Conservation (phyloP, 208 protist genomes). For the Borovskyia barvae region DNA sequence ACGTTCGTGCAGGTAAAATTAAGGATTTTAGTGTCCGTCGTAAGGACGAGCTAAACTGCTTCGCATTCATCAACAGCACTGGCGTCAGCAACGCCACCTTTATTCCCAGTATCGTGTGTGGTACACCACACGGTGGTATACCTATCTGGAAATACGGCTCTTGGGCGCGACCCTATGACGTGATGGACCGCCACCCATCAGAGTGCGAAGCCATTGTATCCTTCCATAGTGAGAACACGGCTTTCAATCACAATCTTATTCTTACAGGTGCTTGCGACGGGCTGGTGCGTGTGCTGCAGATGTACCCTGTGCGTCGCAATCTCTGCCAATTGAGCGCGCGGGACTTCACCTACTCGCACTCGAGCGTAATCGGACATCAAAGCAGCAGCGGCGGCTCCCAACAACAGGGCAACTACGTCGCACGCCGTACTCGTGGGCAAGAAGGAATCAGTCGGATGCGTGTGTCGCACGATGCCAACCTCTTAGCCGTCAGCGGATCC, state of each 20-base stretch:
- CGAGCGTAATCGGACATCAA: constrained; percentile 32
- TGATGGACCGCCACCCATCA: constrained; percentile 70
- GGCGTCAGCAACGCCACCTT: constrained; percentile 66
- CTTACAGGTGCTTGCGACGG: constrained; percentile 87
- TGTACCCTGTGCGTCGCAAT: constrained; percentile 85
- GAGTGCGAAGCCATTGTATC: constrained; percentile 87
- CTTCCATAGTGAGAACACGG: constrained; percentile 76
- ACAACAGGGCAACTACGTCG: constrained; percentile 40
- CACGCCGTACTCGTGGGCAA: constrained; percentile 48
- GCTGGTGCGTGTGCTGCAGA: constrained; percentile 83
- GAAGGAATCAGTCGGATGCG: constrained; percentile 80
- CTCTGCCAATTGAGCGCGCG: constrained; percentile 87
- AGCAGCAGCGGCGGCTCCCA: constrained; percentile 26
- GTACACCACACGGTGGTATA: constrained; percentile 70
- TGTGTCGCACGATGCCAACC: constrained; percentile 60
- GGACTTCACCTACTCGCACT: constrained; percentile 80
- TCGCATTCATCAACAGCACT: constrained; percentile 88
- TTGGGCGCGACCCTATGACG: constrained; percentile 82
- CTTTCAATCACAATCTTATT: constrained; percentile 88
- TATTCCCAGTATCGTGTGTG: constrained; percentile 86
- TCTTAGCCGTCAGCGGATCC: constrained; percentile 74
- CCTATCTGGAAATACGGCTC: constrained; percentile 91
- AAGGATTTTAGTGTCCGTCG: constrained; percentile 81
- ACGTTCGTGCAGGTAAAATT: constrained; percentile 69
- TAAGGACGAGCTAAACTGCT: constrained; percentile 87